phyloP scores from a whole-genome alignment of 2,329 filamentous ascomycete species.

The Cladosporium sp. region DNA sequence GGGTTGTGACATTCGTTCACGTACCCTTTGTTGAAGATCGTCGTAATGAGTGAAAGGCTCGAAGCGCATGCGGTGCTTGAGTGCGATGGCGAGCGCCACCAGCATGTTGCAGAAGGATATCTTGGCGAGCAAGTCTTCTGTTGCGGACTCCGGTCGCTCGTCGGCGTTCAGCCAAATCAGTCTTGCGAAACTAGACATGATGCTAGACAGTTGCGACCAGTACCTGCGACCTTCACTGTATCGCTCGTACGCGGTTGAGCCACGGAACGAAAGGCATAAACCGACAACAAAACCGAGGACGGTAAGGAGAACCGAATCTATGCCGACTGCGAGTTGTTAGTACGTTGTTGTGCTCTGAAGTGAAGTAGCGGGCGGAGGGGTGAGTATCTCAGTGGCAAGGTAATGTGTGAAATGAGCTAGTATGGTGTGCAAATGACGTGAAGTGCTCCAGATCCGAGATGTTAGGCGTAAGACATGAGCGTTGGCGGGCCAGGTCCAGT shows the following conservation, averaged over 20 bases:
- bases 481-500: too few species aligned
- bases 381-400: background rate
- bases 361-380: background rate
- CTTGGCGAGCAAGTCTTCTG: conserved; percentile 70
- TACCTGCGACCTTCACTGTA: conserved; percentile 61
- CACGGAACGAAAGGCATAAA: conserved; percentile 76
- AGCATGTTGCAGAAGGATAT: conserved; percentile 75
- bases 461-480: too few species aligned
- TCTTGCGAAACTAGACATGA: conserved; percentile 54
- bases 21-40: conserved; percentile 65
- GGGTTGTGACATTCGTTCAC: background rate
- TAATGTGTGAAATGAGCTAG: background rate
- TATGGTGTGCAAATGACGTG: background rate
- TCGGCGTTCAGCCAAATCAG: conserved; percentile 79
- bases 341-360: background rate
- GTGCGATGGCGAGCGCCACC: conserved; percentile 72
- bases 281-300: conserved; percentile 81
- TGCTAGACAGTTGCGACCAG: conserved; percentile 63
- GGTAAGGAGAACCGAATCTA: conserved; percentile 70
- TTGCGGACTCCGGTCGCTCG: conserved; percentile 50
- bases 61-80: conserved; percentile 83
- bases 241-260: conserved; percentile 75
- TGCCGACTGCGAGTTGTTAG: conserved; percentile 43
- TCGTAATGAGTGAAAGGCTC: conserved; percentile 78
- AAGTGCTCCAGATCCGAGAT: too few species aligned